phyloP scores from a whole-genome alignment of 345 rosid species.

The Syzygium aqueum region DNA sequence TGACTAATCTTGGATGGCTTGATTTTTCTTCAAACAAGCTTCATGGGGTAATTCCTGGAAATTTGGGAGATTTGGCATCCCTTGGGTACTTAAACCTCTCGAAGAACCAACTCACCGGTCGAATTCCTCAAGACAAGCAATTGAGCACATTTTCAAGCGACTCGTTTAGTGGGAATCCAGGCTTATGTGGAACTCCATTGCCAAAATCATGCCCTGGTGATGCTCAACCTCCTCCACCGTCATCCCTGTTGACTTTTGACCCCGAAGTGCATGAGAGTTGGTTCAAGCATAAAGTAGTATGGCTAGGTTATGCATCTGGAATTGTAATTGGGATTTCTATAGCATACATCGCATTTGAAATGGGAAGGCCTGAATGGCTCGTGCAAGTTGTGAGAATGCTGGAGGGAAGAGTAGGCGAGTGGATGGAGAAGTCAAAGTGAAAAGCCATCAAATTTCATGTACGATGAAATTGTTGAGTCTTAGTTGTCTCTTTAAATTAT shows the following conservation, averaged over 20 bases:
- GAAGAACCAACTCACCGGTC: not conserved
- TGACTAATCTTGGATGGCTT: not conserved
- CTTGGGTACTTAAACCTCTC: not conserved
- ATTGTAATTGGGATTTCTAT: not conserved
- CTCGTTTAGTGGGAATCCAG: not conserved
- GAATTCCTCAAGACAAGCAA: not conserved
- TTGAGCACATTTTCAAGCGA: not conserved
- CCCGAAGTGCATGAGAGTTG: not conserved
- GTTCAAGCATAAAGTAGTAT: not conserved
- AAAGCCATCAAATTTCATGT: not conserved
- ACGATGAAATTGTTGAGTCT: not conserved
- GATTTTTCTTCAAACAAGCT: not conserved
- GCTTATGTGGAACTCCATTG: not conserved
- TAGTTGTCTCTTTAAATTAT: fast-evolving
- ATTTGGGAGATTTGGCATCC: not conserved
- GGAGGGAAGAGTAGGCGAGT: not conserved
- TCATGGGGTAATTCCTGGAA: not conserved
- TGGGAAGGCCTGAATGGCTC: not conserved
- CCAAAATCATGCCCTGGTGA: not conserved
- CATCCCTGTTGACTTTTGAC: not conserved
- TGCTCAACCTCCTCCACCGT: not conserved
- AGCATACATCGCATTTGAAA: not conserved
- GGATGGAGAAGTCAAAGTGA: not conserved
- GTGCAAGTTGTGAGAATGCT: not conserved
- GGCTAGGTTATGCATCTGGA: not conserved